A percentile compares a stretch with the other conserved stretches of the same genome.
Conservation (phyloP, 2,329 filamentous ascomycete genomes). For the Eurotiales sp. region DNA sequence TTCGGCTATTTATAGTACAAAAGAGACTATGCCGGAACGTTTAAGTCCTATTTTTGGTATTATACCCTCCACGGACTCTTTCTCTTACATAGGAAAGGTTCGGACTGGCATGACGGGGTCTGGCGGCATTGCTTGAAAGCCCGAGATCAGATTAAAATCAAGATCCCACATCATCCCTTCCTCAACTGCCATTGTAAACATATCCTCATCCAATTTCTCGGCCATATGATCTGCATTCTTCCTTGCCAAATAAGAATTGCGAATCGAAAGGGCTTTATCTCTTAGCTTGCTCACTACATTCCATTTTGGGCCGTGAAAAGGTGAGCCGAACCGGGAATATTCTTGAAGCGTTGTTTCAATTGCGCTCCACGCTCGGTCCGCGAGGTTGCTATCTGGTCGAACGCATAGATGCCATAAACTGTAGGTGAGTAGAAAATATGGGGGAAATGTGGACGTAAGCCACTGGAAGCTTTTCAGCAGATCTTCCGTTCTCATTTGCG, state of each 20-base stretch:
- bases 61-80: too few species aligned
- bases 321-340: neutral
- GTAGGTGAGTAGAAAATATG: conserved; percentile 41
- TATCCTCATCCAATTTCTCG: neutral
- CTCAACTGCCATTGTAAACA: conserved; percentile 3
- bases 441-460: conserved; percentile 35
- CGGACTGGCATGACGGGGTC: neutral
- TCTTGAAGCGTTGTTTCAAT: conserved; percentile 16
- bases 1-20: too few species aligned
- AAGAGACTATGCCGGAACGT: too few species aligned
- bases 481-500: conserved; percentile 31
- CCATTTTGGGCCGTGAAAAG: conserved; percentile 6
- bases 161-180: conserved; percentile 4
- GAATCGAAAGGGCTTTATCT: conserved; percentile 10
- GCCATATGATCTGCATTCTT: neutral
- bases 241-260: neutral
- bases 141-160: conserved; percentile 4
- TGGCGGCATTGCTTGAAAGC: neutral
- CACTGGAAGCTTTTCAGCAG: conserved; percentile 35
- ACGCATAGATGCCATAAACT: conserved; percentile 41
- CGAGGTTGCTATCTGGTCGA: conserved; percentile 24
- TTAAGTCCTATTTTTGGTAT: too few species aligned
- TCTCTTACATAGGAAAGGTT: neutral
- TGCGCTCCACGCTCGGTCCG: conserved; percentile 28
- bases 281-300: conserved; percentile 6